Evolutionary conservation across 305 asterid species (phyloP).

Genomic region (Vinca major): DNA sequence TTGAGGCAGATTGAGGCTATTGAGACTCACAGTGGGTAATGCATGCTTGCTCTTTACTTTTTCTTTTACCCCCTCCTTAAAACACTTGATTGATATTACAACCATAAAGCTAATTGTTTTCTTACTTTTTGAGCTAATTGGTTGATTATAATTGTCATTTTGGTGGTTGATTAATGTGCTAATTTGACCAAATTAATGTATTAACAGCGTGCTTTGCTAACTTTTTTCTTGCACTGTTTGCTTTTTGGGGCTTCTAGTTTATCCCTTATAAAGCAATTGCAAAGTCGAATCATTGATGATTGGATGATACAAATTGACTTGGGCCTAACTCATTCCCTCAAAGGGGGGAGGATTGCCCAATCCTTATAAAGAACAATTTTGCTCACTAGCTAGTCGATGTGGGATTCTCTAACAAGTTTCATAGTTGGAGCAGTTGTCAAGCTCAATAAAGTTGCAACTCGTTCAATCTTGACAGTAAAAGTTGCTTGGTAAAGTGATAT

Average conservation of each 20-base stretch:
- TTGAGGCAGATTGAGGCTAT: slow-evolving; percentile 92
- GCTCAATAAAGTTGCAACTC: slow-evolving; percentile 8
- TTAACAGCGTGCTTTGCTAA: slow-evolving; percentile 26
- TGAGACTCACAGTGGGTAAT: slow-evolving; percentile 98
- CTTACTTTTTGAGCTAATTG: too few relatives aligned
- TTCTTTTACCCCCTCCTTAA: not conserved
- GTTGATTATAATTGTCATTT: slow-evolving; percentile 9
- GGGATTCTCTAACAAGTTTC: too few relatives aligned
- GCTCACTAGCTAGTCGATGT: too few relatives aligned
- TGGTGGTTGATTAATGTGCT: slow-evolving; percentile 33
- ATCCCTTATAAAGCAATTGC: slow-evolving; percentile 39
- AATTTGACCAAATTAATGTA: slow-evolving; percentile 69
- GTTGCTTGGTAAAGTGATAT: slow-evolving; percentile 13
- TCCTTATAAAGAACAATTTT: too few relatives aligned
- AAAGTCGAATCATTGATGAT: slow-evolving; percentile 38
- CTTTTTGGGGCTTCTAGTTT: slow-evolving; percentile 37
- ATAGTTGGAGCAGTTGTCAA: not conserved
- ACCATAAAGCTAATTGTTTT: too few relatives aligned
- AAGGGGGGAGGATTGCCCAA: too few relatives aligned
- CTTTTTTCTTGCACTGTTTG: slow-evolving; percentile 32
- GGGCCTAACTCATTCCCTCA: too few relatives aligned
- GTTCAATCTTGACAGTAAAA: not conserved
- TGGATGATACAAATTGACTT: too few relatives aligned
- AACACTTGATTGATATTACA: not conserved
- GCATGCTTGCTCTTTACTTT: slow-evolving; percentile 44